Base-by-base conservation (phyloP, 1,139 yeast species). In the Nakaseomyces delphensis region DNA sequence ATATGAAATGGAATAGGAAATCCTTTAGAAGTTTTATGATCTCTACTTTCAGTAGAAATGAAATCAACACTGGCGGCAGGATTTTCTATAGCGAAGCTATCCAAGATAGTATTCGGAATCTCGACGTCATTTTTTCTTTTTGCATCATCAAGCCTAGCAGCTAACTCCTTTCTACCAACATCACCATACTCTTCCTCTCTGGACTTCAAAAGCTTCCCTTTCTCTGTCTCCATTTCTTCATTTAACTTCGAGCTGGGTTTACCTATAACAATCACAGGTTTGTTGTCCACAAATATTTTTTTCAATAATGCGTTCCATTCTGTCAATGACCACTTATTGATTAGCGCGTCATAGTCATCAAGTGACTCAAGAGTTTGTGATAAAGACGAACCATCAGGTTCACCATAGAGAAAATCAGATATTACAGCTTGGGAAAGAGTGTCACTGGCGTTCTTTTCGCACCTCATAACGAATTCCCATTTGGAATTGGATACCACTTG, bases 371-470 rank as follows among this genome's bases (percentile, higher is more conserved):
- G 55, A 71, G 83, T 76, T 18, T 65, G 62, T 14, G 66, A 62
- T 47, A 91, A 65, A 44, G 78, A 79, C 13, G 74, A 62, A 1
- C 84, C 86, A 44, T 76, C 60, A 24, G 75, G 67, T 33, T 52
- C 48, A 39, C 96, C 96, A 55, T 91, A 93, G 11, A 87, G 61
- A 58, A 86, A 89, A 55, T 85, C 94, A 30, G 73, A 70, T 40
- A 87, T 83, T 6, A 91, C 86, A 45, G 78, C 69, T 41, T 76
- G 75, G 1, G 86, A 73, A 47, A 89, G 68, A 3, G 70, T 67
- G 23, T 73, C 70, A 3, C 91, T 73, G 28, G 61, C 62, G 29
- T 76, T 73, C 48, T 75, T 77, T 60, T 91, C 97, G 36, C 83
- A 73, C 23, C 71, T 70, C 39, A 78, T 73, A 30, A 84, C 67